Conservation (phyloP, 2,329 filamentous ascomycete species). For the Penicillium sp. region DNA sequence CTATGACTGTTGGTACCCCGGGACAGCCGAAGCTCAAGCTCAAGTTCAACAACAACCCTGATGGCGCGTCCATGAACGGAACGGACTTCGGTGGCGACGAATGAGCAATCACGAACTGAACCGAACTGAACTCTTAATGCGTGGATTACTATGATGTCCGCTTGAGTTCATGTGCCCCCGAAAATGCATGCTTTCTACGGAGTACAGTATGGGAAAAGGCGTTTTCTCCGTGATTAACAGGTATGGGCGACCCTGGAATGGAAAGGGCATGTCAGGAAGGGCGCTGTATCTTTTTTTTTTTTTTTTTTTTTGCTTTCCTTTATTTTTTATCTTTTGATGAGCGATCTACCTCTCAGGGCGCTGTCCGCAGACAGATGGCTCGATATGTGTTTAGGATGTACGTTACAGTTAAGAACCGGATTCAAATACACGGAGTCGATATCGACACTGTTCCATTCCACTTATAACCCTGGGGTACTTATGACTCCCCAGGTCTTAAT, state of each 20-base stretch:
- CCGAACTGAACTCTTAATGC: not conserved
- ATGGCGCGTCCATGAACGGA: conserved; percentile 32
- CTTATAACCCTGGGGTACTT: too few relatives aligned
- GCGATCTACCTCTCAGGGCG: conserved; percentile 1
- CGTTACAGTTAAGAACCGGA: conserved; percentile 2
- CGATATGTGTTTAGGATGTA: conserved; percentile 11
- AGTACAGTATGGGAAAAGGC: conserved; percentile 8
- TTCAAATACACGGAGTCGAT: not conserved
- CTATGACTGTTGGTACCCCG: conserved; percentile 54
- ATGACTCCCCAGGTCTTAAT: too few relatives aligned
- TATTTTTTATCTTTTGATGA: conserved; percentile 6
- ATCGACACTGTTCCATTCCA: not conserved
- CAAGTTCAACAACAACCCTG: conserved; percentile 49
- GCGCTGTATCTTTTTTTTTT: conserved; percentile 5
- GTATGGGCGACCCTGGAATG: not conserved
- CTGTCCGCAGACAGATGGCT: not conserved
- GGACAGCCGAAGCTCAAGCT: conserved; percentile 66
- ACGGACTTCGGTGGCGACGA: conserved; percentile 33
- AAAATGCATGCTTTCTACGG: conserved; percentile 4
- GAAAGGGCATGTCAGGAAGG: not conserved
- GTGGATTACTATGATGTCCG: not conserved
- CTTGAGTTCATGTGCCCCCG: conserved; percentile 9
- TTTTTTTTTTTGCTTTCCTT: conserved; percentile 4
- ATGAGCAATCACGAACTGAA: conserved; percentile 19
- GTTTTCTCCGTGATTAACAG: conserved; percentile 1